Evolutionary conservation across 768 basidiomycete genomes (phyloP).

Genomic region (Artomyces pyxidatus): DNA sequence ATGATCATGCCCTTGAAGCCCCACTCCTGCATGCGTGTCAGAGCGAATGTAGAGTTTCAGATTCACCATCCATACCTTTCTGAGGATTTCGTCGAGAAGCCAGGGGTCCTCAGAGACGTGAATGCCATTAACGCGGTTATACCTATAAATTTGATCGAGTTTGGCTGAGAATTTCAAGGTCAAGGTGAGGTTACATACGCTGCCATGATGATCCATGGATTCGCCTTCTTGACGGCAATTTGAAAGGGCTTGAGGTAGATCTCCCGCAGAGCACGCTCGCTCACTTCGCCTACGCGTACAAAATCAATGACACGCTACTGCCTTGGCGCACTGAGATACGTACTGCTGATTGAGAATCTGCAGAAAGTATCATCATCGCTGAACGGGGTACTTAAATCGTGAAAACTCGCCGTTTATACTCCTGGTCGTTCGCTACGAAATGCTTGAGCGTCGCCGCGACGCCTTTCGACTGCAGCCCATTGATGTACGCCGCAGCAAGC

Average conservation of each 20-base stretch:
- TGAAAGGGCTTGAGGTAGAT: slow-evolving; percentile 59
- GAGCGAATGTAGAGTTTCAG: background rate
- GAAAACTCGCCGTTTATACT: slow-evolving; percentile 22
- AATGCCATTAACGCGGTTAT: slow-evolving; percentile 52
- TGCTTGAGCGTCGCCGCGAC: slow-evolving; percentile 60
- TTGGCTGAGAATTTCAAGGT: background rate
- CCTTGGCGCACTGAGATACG: background rate
- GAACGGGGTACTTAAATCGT: background rate
- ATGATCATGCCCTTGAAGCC: slow-evolving; percentile 51
- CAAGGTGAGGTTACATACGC: slow-evolving; percentile 35
- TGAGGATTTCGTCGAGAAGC: slow-evolving; percentile 46
- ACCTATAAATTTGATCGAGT: slow-evolving; percentile 24
- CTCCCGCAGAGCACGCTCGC: slow-evolving; percentile 52
- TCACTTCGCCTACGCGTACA: slow-evolving; percentile 31
- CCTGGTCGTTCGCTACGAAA: slow-evolving; percentile 56
- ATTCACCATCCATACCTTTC: slow-evolving; percentile 25
- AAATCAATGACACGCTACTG: background rate
- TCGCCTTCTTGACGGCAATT: slow-evolving; percentile 45
- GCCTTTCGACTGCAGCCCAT: slow-evolving; percentile 51
- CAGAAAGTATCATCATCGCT: background rate
- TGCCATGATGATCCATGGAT: slow-evolving; percentile 58
- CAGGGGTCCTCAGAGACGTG: slow-evolving; percentile 49
- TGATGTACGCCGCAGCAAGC: slow-evolving; percentile 52
- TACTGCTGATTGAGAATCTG: slow-evolving; percentile 40
- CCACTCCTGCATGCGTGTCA: slow-evolving; percentile 41